Evolutionary conservation across 2,329 filamentous ascomycete species (phyloP).

Genomic region (Metarhizium brunneum): DNA sequence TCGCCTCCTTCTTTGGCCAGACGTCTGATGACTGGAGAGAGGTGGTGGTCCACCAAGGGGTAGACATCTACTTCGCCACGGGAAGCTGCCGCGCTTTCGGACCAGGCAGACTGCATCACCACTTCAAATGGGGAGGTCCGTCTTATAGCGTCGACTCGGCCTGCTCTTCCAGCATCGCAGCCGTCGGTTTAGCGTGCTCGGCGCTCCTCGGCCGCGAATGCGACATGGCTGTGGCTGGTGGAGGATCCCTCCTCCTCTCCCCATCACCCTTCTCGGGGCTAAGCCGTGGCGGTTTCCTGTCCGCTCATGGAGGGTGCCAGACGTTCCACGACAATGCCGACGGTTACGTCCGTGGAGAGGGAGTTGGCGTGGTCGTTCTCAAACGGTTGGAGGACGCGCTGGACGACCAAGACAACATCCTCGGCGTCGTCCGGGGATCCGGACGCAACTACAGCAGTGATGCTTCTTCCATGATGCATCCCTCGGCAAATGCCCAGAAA

Average conservation of each 20-base stretch:
- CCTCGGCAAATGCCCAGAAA: slow-evolving; percentile 66
- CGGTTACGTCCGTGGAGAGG: slow-evolving; percentile 74
- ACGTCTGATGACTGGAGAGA: slow-evolving; percentile 1
- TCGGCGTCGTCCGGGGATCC: slow-evolving; percentile 64
- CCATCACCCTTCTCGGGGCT: background rate
- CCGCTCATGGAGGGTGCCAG: background rate
- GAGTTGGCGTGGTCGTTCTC: slow-evolving; percentile 63
- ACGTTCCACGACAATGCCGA: slow-evolving; percentile 41
- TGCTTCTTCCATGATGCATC: slow-evolving; percentile 73
- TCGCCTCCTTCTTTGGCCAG: background rate
- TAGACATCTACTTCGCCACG: background rate
- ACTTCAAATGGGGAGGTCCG: slow-evolving; percentile 2
- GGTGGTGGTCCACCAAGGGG: background rate
- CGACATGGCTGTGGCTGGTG: background rate
- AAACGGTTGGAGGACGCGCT: slow-evolving; percentile 71
- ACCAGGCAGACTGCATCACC: slow-evolving; percentile 1
- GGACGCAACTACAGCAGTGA: slow-evolving; percentile 76
- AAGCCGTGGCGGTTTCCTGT: slow-evolving; percentile 28
- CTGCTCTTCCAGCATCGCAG: background rate
- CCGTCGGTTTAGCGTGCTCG: background rate
- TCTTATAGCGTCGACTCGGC: slow-evolving; percentile 3
- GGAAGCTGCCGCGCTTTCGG: slow-evolving; percentile 3
- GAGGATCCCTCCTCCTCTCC: background rate
- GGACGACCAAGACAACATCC: slow-evolving; percentile 63
- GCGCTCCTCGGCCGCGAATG: background rate